These are phyloP conservation scores for Waltiozyma sp. DNA, from an alignment of 1,139 yeast species.

Conservation along the genomic window DNA sequence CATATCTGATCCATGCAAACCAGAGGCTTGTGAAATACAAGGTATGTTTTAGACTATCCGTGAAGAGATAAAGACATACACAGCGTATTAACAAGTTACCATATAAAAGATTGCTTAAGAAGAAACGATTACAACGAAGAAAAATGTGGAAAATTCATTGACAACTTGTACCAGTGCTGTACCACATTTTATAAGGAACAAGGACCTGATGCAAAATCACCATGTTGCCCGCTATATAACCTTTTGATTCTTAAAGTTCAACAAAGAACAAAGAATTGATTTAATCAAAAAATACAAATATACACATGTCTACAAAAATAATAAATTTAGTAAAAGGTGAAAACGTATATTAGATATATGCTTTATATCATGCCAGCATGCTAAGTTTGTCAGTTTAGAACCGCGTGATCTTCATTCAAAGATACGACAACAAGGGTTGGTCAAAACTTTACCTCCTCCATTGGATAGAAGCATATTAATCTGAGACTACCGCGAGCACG, in stretches of 20 bases:
- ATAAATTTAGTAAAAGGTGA: neutral
- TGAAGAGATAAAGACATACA: too few species aligned
- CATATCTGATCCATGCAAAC: conserved; percentile 43
- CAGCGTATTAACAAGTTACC: neutral
- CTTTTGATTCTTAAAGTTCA: conserved; percentile 45
- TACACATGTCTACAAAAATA: neutral
- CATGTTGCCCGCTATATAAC: conserved; percentile 56
- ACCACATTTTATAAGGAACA: conserved; percentile 38
- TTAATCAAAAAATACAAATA: neutral
- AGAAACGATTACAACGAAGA: conserved; percentile 47
- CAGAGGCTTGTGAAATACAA: conserved; percentile 62
- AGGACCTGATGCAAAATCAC: conserved; percentile 44
- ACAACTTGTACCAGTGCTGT: conserved; percentile 52
- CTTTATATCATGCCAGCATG: conserved; percentile 2
- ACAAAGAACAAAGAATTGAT: conserved; percentile 30
- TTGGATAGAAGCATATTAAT: conserved; percentile 22
- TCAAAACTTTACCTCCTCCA: conserved; percentile 26
- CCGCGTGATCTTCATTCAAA: conserved; percentile 51
- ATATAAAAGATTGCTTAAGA: conserved; percentile 34
- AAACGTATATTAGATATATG: conserved; percentile 1
- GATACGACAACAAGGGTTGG: conserved; percentile 57
- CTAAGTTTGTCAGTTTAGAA: conserved; percentile 48
- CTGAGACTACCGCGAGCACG: conserved; percentile 96
- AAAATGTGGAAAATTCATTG: conserved; percentile 48
- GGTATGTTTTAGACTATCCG: conserved; percentile 24